Percentiles rank a stretch among this genome's conserved stretches.
Evolutionary conservation across 192 early-diverging fungal species (phyloP).

Genomic region (Coemansia sp.): DNA sequence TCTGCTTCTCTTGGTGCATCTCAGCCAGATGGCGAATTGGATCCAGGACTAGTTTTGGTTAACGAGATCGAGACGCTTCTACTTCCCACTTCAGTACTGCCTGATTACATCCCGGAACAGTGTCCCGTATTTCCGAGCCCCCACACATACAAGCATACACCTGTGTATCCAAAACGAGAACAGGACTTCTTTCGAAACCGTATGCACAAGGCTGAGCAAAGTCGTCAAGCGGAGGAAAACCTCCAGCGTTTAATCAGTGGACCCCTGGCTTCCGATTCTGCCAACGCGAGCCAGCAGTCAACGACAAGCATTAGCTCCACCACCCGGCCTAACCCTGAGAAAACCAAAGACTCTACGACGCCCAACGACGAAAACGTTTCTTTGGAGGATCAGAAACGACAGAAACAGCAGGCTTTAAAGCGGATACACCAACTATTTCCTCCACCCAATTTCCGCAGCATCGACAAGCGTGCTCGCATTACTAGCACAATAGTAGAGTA

Average conservation of each 20-base stretch:
- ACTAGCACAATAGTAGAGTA: conserved; percentile 16
- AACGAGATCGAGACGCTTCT: conserved; percentile 28
- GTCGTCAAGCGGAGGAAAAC: conserved; percentile 51
- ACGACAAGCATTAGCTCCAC: not conserved
- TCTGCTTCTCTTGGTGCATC: not conserved
- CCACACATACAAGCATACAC: conserved; percentile 46
- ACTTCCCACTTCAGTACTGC: conserved; percentile 19
- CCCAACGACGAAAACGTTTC: no score
- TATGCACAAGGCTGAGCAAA: conserved; percentile 52
- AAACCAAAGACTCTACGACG: no score
- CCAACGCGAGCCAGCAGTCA: not conserved
- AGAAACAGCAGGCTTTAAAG: conserved; percentile 14
- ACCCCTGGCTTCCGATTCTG: conserved; percentile 8
- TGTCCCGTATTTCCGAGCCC: conserved; percentile 48
- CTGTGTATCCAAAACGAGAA: conserved; percentile 46
- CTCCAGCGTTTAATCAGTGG: conserved; percentile 48
- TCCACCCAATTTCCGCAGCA: conserved; percentile 40
- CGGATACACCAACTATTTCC: conserved; percentile 36
- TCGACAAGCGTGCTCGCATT: conserved; percentile 42
- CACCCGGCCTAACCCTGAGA: not conserved
- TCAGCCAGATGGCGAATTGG: not conserved
- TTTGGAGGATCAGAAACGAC: not conserved
- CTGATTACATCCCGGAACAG: conserved; percentile 35
- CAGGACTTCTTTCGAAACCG: conserved; percentile 52
- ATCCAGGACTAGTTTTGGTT: not conserved